phyloP scores from a whole-genome alignment of 1,284 basidiomycete species.

The Rhodotorula sp. region DNA sequence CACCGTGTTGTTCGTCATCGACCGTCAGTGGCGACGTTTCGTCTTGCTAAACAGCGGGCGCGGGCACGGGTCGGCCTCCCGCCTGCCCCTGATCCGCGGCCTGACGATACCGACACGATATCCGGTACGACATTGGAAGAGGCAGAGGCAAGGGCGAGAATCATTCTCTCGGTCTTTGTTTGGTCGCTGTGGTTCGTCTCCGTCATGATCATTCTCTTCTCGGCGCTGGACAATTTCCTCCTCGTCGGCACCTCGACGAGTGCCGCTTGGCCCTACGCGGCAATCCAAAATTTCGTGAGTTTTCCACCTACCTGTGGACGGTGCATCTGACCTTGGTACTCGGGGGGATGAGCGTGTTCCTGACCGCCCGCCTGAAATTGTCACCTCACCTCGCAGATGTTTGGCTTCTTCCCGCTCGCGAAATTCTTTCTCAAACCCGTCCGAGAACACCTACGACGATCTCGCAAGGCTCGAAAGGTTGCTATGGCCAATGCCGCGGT shows the following conservation, averaged over 20 bases:
- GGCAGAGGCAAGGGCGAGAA: neutral
- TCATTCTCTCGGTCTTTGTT: neutral
- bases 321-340: too few relatives aligned
- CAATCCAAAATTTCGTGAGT: constrained; percentile 2
- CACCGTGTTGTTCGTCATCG: neutral
- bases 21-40: too few relatives aligned
- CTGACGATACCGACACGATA: neutral
- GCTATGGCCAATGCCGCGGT: neutral
- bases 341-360: too few relatives aligned
- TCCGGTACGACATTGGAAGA: neutral
- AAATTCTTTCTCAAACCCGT: neutral
- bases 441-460: neutral
- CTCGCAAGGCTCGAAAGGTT: neutral
- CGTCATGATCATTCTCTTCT: neutral
- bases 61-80: too few relatives aligned
- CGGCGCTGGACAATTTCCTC: neutral
- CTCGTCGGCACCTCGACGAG: neutral
- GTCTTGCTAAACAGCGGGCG: too few relatives aligned
- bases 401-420: neutral
- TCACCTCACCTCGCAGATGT: neutral
- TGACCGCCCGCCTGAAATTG: neutral
- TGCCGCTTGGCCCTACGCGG: constrained; percentile 2
- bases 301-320: too few relatives aligned
- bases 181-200: neutral
- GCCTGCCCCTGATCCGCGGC: too few relatives aligned